Percentiles rank a stretch among this genome's conserved stretches.
Evolutionary conservation across 1,284 basidiomycete genomes (phyloP).

Genomic region (Termitomyces sp.): DNA sequence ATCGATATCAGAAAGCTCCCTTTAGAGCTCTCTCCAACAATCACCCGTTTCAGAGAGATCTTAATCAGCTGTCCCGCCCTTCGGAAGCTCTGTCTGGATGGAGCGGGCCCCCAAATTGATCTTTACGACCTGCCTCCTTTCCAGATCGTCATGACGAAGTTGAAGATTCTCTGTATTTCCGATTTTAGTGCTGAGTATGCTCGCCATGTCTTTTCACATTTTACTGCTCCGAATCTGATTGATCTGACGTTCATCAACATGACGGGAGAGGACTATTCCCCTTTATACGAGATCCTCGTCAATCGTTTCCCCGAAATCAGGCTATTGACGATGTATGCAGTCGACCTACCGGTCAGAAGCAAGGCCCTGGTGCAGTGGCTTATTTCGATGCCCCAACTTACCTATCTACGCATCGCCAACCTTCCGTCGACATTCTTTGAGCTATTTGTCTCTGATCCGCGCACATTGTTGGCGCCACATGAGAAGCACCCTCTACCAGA

Average conservation of each 20-base stretch:
- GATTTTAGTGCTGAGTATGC: constrained; percentile 45
- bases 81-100: constrained; percentile 50
- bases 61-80: constrained; percentile 43
- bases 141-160: constrained; percentile 39
- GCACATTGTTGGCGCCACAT: constrained; percentile 10
- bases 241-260: constrained; percentile 52
- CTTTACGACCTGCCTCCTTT: constrained; percentile 17
- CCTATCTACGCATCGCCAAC: constrained; percentile 42
- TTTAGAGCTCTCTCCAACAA: constrained; percentile 40
- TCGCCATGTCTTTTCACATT: constrained; percentile 37
- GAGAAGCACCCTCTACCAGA: constrained; percentile 6
- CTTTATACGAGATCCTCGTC: constrained; percentile 40
- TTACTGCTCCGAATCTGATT: constrained; percentile 46
- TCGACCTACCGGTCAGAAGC: constrained; percentile 29
- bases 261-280: constrained; percentile 41
- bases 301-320: constrained; percentile 41
- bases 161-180: constrained; percentile 48
- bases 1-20: constrained; percentile 59
- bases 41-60: constrained; percentile 45
- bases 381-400: constrained; percentile 47
- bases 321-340: constrained; percentile 43
- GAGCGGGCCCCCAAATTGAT: constrained; percentile 45
- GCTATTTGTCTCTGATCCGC: constrained; percentile 37
- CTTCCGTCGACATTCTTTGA: constrained; percentile 36
- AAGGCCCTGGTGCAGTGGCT: constrained; percentile 40